Evolutionary conservation across 2,329 filamentous ascomycete species (phyloP), one percentile per base, ranked within the genome.

Genomic region (Pseudopyrenochaeta lycopersici): DNA sequence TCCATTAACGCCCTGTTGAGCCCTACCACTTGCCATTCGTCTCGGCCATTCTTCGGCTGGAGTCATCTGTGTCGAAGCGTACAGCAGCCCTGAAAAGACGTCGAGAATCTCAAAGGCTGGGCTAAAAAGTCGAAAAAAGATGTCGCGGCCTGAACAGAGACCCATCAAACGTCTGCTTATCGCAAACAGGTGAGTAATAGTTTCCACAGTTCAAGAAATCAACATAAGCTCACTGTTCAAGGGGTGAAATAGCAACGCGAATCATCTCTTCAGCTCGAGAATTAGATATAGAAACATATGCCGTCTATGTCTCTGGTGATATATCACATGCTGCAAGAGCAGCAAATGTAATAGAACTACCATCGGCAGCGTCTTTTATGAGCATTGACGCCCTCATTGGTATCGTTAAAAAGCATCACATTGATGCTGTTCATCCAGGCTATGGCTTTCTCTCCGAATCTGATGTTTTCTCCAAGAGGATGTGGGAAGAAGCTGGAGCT

Each of bases 391-490:
- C 76, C 6, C 68, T 88, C 0, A 67, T 86, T 7, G 50, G 69
- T 0, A 68, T 87, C 20, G 81, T 73, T 3, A 77, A 80, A 49
- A 73, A 82, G 32, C 68, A 86, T 63, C 58, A 72, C 0, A 84
- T 87, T 39, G 82, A 86, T 61, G 77, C 83, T 2, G 75, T 87
- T 0, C 84, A 86, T 66, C 84, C 84, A 0, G 85, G 84, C 4
- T 87, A 87, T 72, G 85, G 85, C 9, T 87, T 96, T 71, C 74
- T 87, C 1, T 84, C 81, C 11, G 85, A 87, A 62, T 83, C 77
- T 18, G 74, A 80, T 2, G 78, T 80, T 0, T 84, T 87, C 45
- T 76, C 82, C 0, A 67, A 62, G 33, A 71, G 77, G 11, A 80
- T 84, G 76, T 82, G 79, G 77, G 73, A 79, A 3, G 80, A 84